Evolutionary conservation across 768 basidiomycete species (phyloP).

Genomic region (Hysterangium stoloniferum): DNA sequence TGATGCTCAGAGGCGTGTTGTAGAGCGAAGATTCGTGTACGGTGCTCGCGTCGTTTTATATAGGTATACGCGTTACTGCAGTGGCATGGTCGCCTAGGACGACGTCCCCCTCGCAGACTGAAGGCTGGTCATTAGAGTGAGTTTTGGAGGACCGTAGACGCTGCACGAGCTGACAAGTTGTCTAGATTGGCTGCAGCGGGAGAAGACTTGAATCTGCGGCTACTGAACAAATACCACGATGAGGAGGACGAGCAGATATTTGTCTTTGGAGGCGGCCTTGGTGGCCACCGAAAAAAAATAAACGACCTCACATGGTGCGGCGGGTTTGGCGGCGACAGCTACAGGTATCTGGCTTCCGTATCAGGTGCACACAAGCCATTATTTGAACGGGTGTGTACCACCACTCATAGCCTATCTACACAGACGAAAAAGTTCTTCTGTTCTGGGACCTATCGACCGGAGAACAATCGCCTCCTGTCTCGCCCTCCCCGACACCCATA

Average conservation of each 20-base stretch:
- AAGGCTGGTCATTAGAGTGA: conserved; percentile 69
- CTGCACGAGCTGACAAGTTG: not conserved
- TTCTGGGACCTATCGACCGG: conserved; percentile 75
- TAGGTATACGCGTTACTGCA: conserved; percentile 64
- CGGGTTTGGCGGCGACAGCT: conserved; percentile 57
- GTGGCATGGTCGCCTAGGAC: conserved; percentile 72
- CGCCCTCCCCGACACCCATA: conserved; percentile 33
- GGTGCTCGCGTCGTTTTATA: conserved; percentile 61
- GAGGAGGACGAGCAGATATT: conserved; percentile 44
- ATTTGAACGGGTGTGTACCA: not conserved
- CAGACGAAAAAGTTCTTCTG: conserved; percentile 80
- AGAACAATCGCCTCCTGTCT: conserved; percentile 16
- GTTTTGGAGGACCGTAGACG: conserved; percentile 19
- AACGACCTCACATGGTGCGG: conserved; percentile 79
- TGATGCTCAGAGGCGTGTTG: conserved; percentile 24
- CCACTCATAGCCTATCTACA: not conserved
- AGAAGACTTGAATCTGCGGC: conserved; percentile 61
- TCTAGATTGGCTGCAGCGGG: conserved; percentile 60
- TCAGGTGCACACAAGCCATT: conserved; percentile 42
- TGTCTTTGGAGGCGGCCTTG: conserved; percentile 70
- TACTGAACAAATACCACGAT: conserved; percentile 49
- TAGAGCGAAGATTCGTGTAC: conserved; percentile 33
- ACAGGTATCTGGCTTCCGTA: conserved; percentile 72
- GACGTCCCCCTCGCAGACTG: conserved; percentile 54
- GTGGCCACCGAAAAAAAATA: conserved; percentile 71